Evolutionary conservation across 768 basidiomycete genomes (phyloP).

Genomic region (Lepiota brunneoincarnata): DNA sequence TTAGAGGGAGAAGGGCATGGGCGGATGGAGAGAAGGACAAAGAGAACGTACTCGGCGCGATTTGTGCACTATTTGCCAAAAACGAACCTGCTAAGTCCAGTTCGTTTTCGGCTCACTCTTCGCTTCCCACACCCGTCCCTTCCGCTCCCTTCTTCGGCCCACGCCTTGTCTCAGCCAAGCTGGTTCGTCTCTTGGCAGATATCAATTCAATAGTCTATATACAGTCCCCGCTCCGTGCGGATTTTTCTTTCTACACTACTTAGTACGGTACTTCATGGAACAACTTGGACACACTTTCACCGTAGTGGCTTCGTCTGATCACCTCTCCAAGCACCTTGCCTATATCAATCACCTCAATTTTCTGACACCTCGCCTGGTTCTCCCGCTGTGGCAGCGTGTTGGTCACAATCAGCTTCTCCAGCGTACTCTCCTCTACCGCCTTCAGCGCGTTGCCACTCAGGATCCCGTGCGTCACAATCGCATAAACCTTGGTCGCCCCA

Average conservation of each 20-base stretch:
- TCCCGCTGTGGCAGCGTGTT: conserved; percentile 92
- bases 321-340: conserved; percentile 95
- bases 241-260: too few species aligned
- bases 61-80: neutral
- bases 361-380: conserved; percentile 67
- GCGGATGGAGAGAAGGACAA: conserved; percentile 17
- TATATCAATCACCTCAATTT: conserved; percentile 94
- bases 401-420: conserved; percentile 96
- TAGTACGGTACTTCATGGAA: conserved; percentile 91
- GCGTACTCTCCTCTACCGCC: conserved; percentile 63
- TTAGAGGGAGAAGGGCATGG: conserved; percentile 22
- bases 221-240: conserved; percentile 17
- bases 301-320: conserved; percentile 93
- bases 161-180: conserved; percentile 2
- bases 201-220: conserved; percentile 20
- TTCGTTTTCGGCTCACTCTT: conserved; percentile 15
- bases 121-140: conserved; percentile 15
- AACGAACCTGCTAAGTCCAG: neutral
- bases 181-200: conserved; percentile 1
- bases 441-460: conserved; percentile 86
- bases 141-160: conserved; percentile 10
- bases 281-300: conserved; percentile 88
- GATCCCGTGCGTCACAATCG: conserved; percentile 96
- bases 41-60: conserved; percentile 5
- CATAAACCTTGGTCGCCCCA: conserved; percentile 82